Evolutionary conservation across 345 rosid genomes (phyloP).

Genomic region (Mallotus nudiflorus): DNA sequence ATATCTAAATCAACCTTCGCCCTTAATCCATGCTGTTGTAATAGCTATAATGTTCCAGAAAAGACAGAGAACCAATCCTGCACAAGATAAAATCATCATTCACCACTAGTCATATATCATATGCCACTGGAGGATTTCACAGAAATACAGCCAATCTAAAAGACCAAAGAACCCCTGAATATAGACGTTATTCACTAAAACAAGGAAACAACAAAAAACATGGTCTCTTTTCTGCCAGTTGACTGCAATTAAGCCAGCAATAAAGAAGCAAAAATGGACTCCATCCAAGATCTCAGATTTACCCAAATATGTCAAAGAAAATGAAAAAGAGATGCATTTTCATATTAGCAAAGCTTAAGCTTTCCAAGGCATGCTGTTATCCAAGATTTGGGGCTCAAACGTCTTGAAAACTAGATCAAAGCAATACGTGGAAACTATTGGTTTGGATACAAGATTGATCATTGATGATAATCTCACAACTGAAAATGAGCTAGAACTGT

Average conservation of each 20-base stretch:
- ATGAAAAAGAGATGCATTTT: neutral
- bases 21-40: constrained; percentile 84
- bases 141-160: no score
- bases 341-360: neutral
- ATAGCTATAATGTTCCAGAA: constrained; percentile 84
- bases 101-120: neutral
- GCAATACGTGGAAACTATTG: neutral
- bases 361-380: no score
- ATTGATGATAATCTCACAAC: neutral
- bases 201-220: neutral
- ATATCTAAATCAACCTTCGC: constrained; percentile 53
- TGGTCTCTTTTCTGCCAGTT: neutral
- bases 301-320: neutral
- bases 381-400: no score
- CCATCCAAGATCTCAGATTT: no score
- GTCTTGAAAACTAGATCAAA: neutral
- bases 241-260: neutral
- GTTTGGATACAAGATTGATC: no score
- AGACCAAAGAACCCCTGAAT: no score
- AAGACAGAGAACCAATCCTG: constrained; percentile 85
- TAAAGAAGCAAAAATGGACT: no score
- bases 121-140: no score
- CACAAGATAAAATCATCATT: constrained; percentile 20
- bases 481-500: neutral
- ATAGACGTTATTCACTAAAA: neutral